Conservation (phyloP, 164 flowering plant genomes). For the Aristolochia contorta region DNA sequence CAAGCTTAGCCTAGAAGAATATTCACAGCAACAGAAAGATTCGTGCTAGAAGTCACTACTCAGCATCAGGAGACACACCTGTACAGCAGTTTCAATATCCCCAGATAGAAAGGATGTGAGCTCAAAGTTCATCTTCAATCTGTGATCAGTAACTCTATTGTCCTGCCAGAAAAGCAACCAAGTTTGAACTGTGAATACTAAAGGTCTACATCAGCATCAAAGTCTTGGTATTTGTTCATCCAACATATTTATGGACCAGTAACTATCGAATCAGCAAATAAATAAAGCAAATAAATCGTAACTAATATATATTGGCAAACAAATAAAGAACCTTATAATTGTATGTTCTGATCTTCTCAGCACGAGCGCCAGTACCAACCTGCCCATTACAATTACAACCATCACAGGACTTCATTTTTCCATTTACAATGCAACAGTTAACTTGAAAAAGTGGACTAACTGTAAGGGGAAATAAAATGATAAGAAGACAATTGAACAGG, state of each 20-base stretch:
- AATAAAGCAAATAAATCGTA: too few species aligned
- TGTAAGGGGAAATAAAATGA: too few species aligned
- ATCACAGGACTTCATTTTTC: too few species aligned
- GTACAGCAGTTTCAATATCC: slow-evolving; percentile 63
- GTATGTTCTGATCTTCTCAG: slow-evolving; percentile 93
- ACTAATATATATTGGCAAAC: background rate
- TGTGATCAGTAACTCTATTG: slow-evolving; percentile 91
- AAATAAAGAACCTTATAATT: slow-evolving; percentile 68
- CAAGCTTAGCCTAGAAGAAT: background rate
- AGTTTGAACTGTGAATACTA: too few species aligned
- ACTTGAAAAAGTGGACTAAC: too few species aligned
- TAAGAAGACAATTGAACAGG: too few species aligned
- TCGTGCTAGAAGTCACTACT: background rate
- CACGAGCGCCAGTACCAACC: slow-evolving; percentile 95
- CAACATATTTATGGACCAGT: too few species aligned
- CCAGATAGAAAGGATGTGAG: slow-evolving; percentile 87
- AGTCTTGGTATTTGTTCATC: too few species aligned
- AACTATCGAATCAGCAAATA: too few species aligned
- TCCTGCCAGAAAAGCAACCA: slow-evolving; percentile 37
- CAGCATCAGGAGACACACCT: slow-evolving; percentile 14
- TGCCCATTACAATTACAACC: slow-evolving; percentile 14
- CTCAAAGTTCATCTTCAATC: slow-evolving; percentile 90
- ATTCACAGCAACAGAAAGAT: background rate
- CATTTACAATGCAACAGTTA: too few species aligned
- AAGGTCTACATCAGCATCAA: too few species aligned